Base-by-base conservation (phyloP, 441 rosid genomes). In the Jatropha podagrica region DNA sequence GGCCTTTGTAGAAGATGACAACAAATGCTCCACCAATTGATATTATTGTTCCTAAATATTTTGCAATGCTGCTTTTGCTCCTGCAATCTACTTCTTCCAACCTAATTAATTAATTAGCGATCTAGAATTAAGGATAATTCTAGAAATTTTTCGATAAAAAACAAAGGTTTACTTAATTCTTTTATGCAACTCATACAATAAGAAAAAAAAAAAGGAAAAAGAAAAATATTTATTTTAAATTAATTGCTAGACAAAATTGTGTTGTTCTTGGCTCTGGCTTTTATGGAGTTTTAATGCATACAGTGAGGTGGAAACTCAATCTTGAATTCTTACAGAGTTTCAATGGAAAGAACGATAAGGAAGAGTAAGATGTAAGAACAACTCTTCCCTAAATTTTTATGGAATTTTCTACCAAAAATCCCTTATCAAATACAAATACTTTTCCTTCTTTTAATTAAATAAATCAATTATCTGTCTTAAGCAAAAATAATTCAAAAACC, bases 1-100 rank as follows among this genome's bases (percentile, higher is more conserved):
- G 65, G n/a, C 85, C 88, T 73, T 80, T 79, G 81, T 82, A 82
- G 7, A 69, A 52, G 7, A 86, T 78, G 42, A 79, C 81, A 20
- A 77, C 46, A n/a, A 82, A 66, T 3, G 84, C 86, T 27, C 88
- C 86, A 26, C 66, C 51, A 6, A 85, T 78, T 1, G 79, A 77
- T 7, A 74, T 73, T 46, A 82, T 17, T 3, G 84, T 79, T 41
- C 88, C 88, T 1, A 81, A 15, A 7, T 69, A 71, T 69, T 85
- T 85, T 26, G 86, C 84, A 14, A 48, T 77, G 42, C 78, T 78
- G 74, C 88, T 83, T 48, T 27, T 41, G 42, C 65, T 68, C 63
- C 72, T 76, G 65, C 71, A 54, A 55, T 74, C 81, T 58, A 81
- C 42, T 44, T 61, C 80, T 52, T 85, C 86, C 80, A 82, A 75